Percentiles rank a stretch among this genome's conserved stretches.
These are phyloP conservation scores for Dacryopinax spathularia DNA, from an alignment of 768 basidiomycete genomes.

Conservation along the genomic window DNA sequence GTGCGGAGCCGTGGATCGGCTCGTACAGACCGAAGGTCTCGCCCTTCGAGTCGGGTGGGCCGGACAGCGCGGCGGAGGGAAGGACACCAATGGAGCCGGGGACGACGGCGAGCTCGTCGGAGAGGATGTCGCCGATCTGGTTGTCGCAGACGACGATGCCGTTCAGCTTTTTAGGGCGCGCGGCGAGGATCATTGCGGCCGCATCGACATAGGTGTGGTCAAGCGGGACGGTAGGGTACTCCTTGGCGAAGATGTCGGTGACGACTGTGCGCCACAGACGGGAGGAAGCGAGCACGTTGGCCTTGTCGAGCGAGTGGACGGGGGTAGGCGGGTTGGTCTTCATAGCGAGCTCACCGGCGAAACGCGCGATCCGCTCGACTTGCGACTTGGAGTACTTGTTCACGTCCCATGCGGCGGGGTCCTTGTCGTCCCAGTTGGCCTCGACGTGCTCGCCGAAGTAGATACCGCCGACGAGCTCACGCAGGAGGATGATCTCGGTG, in stretches of 20 bases:
- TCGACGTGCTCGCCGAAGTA: constrained; percentile 4
- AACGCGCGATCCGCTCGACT: background rate
- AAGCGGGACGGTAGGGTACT: constrained; percentile 37
- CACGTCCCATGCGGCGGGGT: constrained; percentile 2
- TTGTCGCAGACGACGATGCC: constrained; percentile 40
- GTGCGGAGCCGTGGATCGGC: constrained; percentile 45
- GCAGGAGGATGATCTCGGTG: background rate
- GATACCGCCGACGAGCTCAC: constrained; percentile 3
- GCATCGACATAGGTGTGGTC: constrained; percentile 37
- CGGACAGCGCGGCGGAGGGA: constrained; percentile 38
- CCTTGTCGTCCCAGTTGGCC: background rate
- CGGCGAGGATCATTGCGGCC: constrained; percentile 15
- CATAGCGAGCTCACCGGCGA: background rate
- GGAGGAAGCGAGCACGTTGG: constrained; percentile 2
- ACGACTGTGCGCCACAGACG: background rate
- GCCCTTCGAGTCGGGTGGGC: constrained; percentile 21
- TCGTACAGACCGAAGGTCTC: constrained; percentile 37
- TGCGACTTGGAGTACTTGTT: background rate
- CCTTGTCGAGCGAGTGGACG: constrained; percentile 3
- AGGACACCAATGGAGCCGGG: constrained; percentile 45
- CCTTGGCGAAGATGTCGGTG: constrained; percentile 25
- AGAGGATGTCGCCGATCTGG: constrained; percentile 42
- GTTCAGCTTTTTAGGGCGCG: constrained; percentile 38
- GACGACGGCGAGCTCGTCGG: constrained; percentile 40
- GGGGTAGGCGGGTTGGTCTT: background rate